Evolutionary conservation across 2,329 filamentous ascomycete genomes (phyloP).

Genomic region (Stromatinia cepivora): DNA sequence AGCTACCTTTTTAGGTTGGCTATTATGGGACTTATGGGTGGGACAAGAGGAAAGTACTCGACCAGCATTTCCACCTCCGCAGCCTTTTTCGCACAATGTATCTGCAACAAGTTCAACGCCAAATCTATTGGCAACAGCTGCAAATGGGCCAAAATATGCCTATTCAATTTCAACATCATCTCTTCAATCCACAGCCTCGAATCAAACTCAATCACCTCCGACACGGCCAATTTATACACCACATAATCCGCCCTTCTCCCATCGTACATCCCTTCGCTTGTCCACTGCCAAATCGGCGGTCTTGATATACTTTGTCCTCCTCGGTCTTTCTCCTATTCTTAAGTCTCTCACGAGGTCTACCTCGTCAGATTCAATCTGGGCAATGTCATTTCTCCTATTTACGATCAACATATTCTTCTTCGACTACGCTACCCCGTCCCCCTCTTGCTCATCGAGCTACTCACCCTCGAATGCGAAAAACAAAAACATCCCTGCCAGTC

Average conservation of each 20-base stretch:
- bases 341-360: slow-evolving; percentile 95
- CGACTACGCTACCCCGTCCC: slow-evolving; percentile 70
- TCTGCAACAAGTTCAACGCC: slow-evolving; percentile 36
- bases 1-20: slow-evolving; percentile 83
- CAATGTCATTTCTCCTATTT: slow-evolving; percentile 89
- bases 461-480: slow-evolving; percentile 23
- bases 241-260: slow-evolving; percentile 32
- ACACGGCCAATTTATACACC: slow-evolving; percentile 47
- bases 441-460: slow-evolving; percentile 50
- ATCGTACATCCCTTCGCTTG: slow-evolving; percentile 60
- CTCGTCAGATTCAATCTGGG: slow-evolving; percentile 94
- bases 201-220: slow-evolving; percentile 55
- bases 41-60: slow-evolving; percentile 59
- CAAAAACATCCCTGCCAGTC: slow-evolving; percentile 51
- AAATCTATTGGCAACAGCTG: slow-evolving; percentile 28
- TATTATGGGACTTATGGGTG: slow-evolving; percentile 90
- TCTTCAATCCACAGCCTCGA: slow-evolving; percentile 38
- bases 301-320: slow-evolving; percentile 87
- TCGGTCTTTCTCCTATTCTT: slow-evolving; percentile 90
- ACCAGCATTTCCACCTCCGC: slow-evolving; percentile 24
- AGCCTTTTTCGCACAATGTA: slow-evolving; percentile 27
- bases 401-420: slow-evolving; percentile 97
- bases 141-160: slow-evolving; percentile 7
- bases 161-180: slow-evolving; percentile 20
- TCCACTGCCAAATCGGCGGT: slow-evolving; percentile 89